Conservation (phyloP, 148 eudicot genomes). For the Selenicereus undatus region DNA sequence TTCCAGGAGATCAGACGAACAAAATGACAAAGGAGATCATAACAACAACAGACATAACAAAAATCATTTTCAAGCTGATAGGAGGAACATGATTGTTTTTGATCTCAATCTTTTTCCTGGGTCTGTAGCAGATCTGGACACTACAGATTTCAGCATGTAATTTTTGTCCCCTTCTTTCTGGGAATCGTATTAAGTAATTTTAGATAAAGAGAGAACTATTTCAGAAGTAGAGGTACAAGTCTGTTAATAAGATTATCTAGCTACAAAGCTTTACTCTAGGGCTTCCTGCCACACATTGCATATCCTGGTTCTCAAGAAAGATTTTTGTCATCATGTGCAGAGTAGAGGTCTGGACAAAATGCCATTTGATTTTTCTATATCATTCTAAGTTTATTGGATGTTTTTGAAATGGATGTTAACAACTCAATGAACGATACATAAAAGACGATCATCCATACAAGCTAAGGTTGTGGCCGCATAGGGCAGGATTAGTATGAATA, state of each 20-base stretch:
- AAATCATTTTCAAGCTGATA: slow-evolving; percentile 2
- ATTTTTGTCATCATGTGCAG: not conserved
- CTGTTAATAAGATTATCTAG: not conserved
- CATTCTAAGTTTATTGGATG: not conserved
- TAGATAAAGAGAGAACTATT: not conserved
- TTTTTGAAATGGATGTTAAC: not conserved
- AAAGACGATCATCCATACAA: not conserved
- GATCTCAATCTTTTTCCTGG: slow-evolving; percentile 40
- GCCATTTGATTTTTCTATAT: not conserved
- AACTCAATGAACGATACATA: not conserved
- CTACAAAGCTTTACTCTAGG: not conserved
- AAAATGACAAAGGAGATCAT: slow-evolving; percentile 1
- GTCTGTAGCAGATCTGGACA: slow-evolving; percentile 17
- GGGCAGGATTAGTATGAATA: not conserved
- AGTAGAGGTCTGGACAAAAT: not conserved
- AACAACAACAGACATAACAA: not conserved
- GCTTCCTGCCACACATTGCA: not conserved
- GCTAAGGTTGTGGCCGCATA: not conserved
- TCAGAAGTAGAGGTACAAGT: not conserved
- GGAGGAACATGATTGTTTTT: slow-evolving; percentile 15
- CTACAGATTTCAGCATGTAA: not conserved
- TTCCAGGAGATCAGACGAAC: slow-evolving; percentile 5
- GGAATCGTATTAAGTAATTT: not conserved
- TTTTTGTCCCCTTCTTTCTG: not conserved
- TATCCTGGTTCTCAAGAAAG: not conserved